Evolutionary conservation across 345 rosid species (phyloP).

Genomic region (Nasturtium officinale): DNA sequence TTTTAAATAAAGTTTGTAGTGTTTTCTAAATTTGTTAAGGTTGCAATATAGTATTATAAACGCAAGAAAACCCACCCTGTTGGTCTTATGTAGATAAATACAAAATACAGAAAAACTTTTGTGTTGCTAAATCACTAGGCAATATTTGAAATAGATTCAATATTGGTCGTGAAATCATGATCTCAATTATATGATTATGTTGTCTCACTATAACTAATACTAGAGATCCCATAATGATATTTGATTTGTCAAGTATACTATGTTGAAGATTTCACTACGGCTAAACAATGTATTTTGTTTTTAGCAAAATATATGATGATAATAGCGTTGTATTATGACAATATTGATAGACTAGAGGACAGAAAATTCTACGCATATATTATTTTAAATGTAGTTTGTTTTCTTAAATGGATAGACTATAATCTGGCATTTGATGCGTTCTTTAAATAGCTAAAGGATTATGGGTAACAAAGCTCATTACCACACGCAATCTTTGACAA

Average conservation of each 20-base stretch:
- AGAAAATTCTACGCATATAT: too few species aligned
- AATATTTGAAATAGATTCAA: conserved; percentile 38
- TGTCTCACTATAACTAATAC: conserved; percentile 17
- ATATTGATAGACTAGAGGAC: not conserved
- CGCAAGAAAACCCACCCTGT: not conserved
- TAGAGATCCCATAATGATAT: not conserved
- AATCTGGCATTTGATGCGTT: too few species aligned
- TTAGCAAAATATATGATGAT: not conserved
- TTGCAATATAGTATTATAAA: not conserved
- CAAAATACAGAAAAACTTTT: conserved; percentile 25
- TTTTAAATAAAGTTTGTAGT: not conserved
- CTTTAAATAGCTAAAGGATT: too few species aligned
- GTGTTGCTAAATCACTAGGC: conserved; percentile 34
- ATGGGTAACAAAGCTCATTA: too few species aligned
- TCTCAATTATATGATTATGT: conserved; percentile 35
- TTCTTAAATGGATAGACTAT: too few species aligned
- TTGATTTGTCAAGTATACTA: conserved; percentile 1
- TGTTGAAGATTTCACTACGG: conserved; percentile 8
- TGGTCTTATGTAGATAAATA: conserved; percentile 21
- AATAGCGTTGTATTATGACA: not conserved
- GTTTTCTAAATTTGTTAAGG: conserved; percentile 11
- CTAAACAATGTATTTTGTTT: not conserved
- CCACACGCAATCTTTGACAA: too few species aligned
- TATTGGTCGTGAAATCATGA: conserved; percentile 38
- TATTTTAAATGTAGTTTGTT: too few species aligned